Evolutionary conservation across 176 grass and related monocot genomes (phyloP).

Genomic region (Phyllostachys edulis): DNA sequence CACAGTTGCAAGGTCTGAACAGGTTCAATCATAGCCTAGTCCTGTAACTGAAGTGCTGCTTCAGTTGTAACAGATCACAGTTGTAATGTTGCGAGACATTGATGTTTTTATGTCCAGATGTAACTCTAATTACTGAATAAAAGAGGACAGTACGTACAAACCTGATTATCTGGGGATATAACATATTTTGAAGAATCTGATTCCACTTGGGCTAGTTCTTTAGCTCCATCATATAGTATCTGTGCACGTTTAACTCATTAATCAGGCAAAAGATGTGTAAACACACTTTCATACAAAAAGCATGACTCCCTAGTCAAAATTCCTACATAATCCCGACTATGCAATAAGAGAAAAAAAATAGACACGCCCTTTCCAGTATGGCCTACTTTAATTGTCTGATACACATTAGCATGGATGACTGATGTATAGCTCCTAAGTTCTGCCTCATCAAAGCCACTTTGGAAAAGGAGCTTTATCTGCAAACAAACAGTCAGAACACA

Average conservation of each 20-base stretch:
- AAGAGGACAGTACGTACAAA: conserved; percentile 22
- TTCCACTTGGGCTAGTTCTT: conserved; percentile 82
- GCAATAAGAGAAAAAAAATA: conserved; percentile 35
- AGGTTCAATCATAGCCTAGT: conserved; percentile 5
- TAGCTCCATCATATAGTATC: conserved; percentile 91
- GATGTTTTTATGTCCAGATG: background rate
- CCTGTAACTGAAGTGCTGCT: background rate
- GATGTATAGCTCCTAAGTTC: conserved; percentile 85
- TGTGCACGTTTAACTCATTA: conserved; percentile 42
- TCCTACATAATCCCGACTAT: conserved; percentile 33
- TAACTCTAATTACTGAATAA: conserved; percentile 1
- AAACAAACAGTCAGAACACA: conserved; percentile 23
- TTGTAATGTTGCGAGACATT: background rate
- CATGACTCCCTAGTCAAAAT: conserved; percentile 15
- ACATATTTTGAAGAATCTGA: conserved; percentile 70
- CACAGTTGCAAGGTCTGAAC: conserved; percentile 5
- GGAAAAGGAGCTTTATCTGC: conserved; percentile 98
- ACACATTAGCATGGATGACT: conserved; percentile 97
- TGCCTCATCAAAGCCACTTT: conserved; percentile 82
- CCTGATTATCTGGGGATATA: conserved; percentile 70
- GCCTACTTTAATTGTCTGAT: conserved; percentile 99
- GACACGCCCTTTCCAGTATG: conserved; percentile 79
- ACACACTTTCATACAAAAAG: conserved; percentile 23
- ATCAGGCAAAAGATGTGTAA: conserved; percentile 10
- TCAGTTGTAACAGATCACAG: background rate